Evolutionary conservation across 371 early-diverging fungal species (phyloP), one percentile per base, ranked within the genome.

Genomic region (Mortierella sp.): DNA sequence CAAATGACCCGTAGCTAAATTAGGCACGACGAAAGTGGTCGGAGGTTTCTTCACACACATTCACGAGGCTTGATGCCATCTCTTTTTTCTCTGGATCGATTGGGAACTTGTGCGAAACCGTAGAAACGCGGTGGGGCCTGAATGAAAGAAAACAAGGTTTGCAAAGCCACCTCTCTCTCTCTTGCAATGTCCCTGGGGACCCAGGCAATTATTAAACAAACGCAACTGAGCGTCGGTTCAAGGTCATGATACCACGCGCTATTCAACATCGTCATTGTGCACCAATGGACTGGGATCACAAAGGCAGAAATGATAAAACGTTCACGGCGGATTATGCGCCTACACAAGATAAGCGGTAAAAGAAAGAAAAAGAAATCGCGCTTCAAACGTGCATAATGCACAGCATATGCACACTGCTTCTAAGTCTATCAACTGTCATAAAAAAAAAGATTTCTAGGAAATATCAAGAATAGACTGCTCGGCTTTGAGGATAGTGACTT

Each of bases 401-500:
- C 42, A 38, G 5, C 42, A 38, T 38, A 21, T 21, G 52, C n/a
- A n/a, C n/a, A 48, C 45, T 45, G 60, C 44, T 10, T 28, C 31
- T 48, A 44, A 70, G n/a, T 19, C 84, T 26, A 70, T 70, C 31
- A 48, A 72, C n/a, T 19, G 11, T 10, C 72, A 48, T 3, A 38
- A 38, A 3, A n/a, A 10, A 72, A 26, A 5, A 13, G 2, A 13
- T 73, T 1, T 60, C 16, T 31, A 60, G 5, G 31, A 28, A 16
- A 84, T 63, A 11, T 75, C 74, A 24, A 55, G 84, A 16, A 84
- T 80, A 42, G 80, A 76, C 44, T 74, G 78, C 77, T 87, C 84
- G 26, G 80, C 87, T 75, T 85, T 83, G 11, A 88, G 76, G 42
- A 89, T 85, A 21, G 88, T 88, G 24, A 90, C 72, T 38, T 90